Evolutionary conservation across 768 basidiomycete genomes (phyloP), one percentile per base, ranked within the genome.

Genomic region (Asterophora parasitica): DNA sequence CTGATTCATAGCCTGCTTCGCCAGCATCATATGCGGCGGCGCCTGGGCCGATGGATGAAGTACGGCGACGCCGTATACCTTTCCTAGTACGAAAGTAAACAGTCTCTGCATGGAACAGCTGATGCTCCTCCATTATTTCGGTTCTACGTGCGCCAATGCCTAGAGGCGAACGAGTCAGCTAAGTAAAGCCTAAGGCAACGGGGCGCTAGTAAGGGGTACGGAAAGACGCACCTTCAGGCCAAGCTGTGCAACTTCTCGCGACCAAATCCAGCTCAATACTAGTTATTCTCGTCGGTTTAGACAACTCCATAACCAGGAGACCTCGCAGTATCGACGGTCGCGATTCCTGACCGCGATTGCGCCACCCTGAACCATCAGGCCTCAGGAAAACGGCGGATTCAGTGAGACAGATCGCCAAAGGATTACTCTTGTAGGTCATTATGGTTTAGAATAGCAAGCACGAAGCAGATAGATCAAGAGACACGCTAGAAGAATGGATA

Each of bases 251-350:
- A 2, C 83, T 74, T 49, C 73, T 85, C 2, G 88, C 93, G 37
- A 82, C 72, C 16, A 99, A 68, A 61, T 84, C 81, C 32, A 96
- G 72, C 46, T 85, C 84, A 48, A 99, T 93, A 58, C 83, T 87
- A 27, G 86, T 83, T 55, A 99, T 83, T 62, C 83, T 83, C 45
- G 82, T 92, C 0, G 92, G 82, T 62, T 95, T 95, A 26, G 71
- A 70, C 9, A 78, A 64, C 20, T 74, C 68, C 13, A 77, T 61
- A 2, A 78, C 77, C 46, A 88, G 68, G 11, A 89, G 62, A 10
- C 85, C 87, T 15, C 87, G 72, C 30, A 89, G 64, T 50, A 84
- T 65, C 6, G 86, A 79, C 1, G 76, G 76, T 12, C 63, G 59
- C 6, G 66, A 58, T 41, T 63, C 58, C 4, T 54, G 52, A 36